Evolutionary conservation across 495 filamentous ascomycete genomes (phyloP).

Genomic region (Aspergillus heteromorphus): DNA sequence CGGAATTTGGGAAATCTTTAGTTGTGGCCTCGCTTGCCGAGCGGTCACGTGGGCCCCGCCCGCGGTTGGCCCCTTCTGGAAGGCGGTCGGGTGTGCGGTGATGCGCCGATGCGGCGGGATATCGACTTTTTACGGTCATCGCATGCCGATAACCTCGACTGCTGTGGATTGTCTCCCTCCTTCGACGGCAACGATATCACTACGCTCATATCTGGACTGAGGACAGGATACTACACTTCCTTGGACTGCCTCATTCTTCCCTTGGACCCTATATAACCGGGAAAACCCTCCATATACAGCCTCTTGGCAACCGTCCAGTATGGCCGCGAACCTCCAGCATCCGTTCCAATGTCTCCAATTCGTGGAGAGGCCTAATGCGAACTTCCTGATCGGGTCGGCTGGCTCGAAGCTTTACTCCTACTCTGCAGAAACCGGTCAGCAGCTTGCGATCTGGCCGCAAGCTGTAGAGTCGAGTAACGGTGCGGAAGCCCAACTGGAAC

Average conservation of each 20-base stretch:
- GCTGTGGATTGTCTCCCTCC: too few relatives aligned
- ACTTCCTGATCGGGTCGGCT: conserved; percentile 50
- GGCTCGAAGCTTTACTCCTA: conserved; percentile 52
- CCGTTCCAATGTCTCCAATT: conserved; percentile 51
- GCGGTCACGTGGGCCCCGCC: conserved; percentile 30
- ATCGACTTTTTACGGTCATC: neutral
- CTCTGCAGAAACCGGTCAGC: conserved; percentile 34
- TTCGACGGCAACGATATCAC: too few relatives aligned
- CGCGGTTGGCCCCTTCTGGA: neutral
- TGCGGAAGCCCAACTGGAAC: conserved; percentile 21
- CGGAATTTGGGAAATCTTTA: conserved; percentile 27
- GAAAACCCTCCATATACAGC: neutral
- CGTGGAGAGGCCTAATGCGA: conserved; percentile 27
- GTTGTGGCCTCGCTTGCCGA: conserved; percentile 40
- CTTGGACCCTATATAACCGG: neutral
- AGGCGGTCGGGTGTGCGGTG: neutral
- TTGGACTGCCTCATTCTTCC: too few relatives aligned
- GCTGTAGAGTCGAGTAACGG: conserved; percentile 22
- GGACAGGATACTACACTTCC: too few relatives aligned
- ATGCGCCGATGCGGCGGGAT: neutral
- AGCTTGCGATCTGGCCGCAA: conserved; percentile 48
- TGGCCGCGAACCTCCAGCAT: conserved; percentile 36
- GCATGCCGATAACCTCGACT: neutral
- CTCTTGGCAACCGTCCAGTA: neutral
- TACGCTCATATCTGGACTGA: too few relatives aligned